A percentile compares a stretch with the other conserved stretches of the same genome.
phyloP scores from a whole-genome alignment of 805 yeast species.

The Candida schatavii region DNA sequence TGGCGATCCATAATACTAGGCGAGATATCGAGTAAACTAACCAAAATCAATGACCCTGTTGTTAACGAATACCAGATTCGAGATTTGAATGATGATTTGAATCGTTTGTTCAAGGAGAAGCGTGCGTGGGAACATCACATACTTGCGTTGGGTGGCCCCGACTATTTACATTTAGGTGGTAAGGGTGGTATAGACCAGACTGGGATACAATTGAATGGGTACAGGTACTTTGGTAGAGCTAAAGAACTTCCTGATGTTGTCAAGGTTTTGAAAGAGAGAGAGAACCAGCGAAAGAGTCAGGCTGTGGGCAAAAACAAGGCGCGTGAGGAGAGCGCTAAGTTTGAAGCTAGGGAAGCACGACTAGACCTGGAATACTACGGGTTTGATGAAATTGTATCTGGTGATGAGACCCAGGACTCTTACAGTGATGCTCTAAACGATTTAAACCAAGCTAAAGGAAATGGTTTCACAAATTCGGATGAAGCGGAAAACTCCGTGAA shows the following conservation, averaged over 20 bases:
- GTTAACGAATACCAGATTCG: conserved; percentile 61
- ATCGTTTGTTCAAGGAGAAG: conserved; percentile 63
- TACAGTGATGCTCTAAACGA: too few relatives aligned
- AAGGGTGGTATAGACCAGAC: conserved; percentile 9
- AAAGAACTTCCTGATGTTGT: conserved; percentile 72
- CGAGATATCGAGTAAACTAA: conserved; percentile 61
- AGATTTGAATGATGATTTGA: conserved; percentile 72
- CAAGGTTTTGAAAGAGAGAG: conserved; percentile 25
- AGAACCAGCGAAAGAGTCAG: conserved; percentile 11
- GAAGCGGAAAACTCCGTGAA: too few relatives aligned
- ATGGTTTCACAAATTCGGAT: too few relatives aligned
- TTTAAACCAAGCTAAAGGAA: too few relatives aligned
- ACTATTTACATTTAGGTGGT: conserved; percentile 41
- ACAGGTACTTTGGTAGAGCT: conserved; percentile 81
- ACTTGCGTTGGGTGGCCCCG: conserved; percentile 69
- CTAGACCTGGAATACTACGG: conserved; percentile 45
- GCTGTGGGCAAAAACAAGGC: conserved; percentile 20
- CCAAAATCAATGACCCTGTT: conserved; percentile 58
- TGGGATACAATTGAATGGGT: conserved; percentile 45
- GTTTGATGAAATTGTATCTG: conserved; percentile 22
- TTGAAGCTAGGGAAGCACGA: conserved; percentile 21
- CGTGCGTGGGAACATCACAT: conserved; percentile 79
- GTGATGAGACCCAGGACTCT: too few relatives aligned
- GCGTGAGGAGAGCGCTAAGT: conserved; percentile 16
- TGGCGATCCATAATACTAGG: conserved; percentile 61